Evolutionary conservation across 1,284 basidiomycete species (phyloP).

Genomic region (Inonotus hispidus): DNA sequence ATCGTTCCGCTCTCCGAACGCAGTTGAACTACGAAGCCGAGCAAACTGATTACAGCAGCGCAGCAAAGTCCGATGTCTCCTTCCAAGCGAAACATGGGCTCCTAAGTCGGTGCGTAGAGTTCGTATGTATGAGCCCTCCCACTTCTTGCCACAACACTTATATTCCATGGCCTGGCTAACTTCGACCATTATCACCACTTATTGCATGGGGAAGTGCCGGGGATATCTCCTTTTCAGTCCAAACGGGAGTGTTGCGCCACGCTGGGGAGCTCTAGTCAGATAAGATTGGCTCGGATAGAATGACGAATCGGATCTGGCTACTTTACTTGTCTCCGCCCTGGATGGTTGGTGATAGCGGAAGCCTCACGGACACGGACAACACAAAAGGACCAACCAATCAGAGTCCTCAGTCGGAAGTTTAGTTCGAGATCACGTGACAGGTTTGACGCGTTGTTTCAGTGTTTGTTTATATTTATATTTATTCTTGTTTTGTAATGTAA

Average conservation of each 20-base stretch:
- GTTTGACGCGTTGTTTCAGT: too few species aligned
- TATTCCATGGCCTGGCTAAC: background rate
- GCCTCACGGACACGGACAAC: too few species aligned
- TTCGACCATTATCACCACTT: background rate
- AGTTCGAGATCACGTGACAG: too few species aligned
- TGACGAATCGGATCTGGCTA: background rate
- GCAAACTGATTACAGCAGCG: constrained; percentile 40
- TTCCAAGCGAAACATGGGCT: constrained; percentile 29
- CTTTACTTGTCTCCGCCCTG: background rate
- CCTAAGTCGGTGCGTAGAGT: background rate
- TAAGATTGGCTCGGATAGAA: background rate
- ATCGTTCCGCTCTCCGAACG: constrained; percentile 46
- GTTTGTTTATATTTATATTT: too few species aligned
- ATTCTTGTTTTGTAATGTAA: too few species aligned
- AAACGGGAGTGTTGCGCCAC: background rate
- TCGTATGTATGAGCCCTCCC: background rate
- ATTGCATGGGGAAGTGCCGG: background rate
- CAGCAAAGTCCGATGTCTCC: constrained; percentile 45
- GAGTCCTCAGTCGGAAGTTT: too few species aligned
- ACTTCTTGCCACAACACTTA: background rate
- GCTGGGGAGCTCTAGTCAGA: background rate
- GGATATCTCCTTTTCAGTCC: background rate
- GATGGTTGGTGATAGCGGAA: too few species aligned
- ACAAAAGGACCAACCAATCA: too few species aligned
- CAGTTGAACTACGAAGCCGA: constrained; percentile 32